phyloP scores from a whole-genome alignment of 805 yeast genomes.

The Saccharomycopsis vini region DNA sequence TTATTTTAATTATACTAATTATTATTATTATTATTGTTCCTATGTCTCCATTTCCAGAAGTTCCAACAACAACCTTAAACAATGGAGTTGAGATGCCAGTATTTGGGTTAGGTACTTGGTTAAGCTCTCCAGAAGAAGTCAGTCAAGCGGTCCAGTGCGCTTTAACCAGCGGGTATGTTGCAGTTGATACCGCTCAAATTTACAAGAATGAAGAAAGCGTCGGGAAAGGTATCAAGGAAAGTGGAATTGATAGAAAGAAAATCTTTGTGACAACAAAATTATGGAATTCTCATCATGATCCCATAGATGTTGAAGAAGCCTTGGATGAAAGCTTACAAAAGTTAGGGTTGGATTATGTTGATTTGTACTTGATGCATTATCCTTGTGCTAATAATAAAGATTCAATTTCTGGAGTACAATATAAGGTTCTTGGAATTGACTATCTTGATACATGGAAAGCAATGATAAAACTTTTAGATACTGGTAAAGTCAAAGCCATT shows the following conservation, averaged over 20 bases:
- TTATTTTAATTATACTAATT: too few species aligned
- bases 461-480: slow-evolving; percentile 30
- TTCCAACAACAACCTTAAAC: slow-evolving; percentile 12
- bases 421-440: slow-evolving; percentile 8
- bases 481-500: slow-evolving; percentile 30
- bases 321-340: slow-evolving; percentile 57
- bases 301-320: slow-evolving; percentile 38
- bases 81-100: slow-evolving; percentile 15
- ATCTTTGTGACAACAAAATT: slow-evolving; percentile 66
- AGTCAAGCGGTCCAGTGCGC: slow-evolving; percentile 41
- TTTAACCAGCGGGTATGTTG: slow-evolving; percentile 73
- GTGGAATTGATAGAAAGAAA: slow-evolving; percentile 65
- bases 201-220: slow-evolving; percentile 64
- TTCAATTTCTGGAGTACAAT: neutral
- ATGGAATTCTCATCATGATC: slow-evolving; percentile 5
- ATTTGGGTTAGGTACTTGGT: slow-evolving; percentile 15
- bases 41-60: neutral
- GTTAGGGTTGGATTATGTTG: slow-evolving; percentile 69
- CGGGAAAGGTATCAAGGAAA: slow-evolving; percentile 55
- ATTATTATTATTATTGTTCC: too few species aligned
- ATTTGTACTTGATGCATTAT: slow-evolving; percentile 80
- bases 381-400: slow-evolving; percentile 78
- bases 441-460: slow-evolving; percentile 34
- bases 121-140: slow-evolving; percentile 2
- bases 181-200: slow-evolving; percentile 62